Evolutionary conservation across 148 eudicot species (phyloP).

Genomic region (Bassia scoparia): DNA sequence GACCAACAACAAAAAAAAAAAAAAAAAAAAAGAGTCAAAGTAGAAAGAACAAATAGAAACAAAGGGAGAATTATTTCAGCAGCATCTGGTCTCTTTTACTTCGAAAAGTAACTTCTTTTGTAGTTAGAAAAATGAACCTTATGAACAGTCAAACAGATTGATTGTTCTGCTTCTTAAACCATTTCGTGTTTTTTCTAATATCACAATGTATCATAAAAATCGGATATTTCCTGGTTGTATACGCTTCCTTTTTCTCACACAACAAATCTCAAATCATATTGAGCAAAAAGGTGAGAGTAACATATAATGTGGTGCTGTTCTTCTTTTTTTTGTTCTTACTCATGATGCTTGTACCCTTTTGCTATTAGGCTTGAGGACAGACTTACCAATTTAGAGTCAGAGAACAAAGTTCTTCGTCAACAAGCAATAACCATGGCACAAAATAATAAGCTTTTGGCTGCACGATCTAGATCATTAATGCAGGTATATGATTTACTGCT

Average conservation of each 20-base stretch:
- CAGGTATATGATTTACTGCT: conserved; percentile 43
- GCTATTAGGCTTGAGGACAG: conserved; percentile 76
- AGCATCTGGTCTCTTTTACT: too few relatives aligned
- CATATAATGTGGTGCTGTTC: neutral
- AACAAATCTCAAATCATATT: neutral
- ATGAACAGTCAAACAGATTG: too few relatives aligned
- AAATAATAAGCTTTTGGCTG: conserved; percentile 58
- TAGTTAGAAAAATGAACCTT: too few relatives aligned
- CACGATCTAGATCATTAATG: conserved; percentile 64
- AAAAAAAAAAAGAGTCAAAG: too few relatives aligned
- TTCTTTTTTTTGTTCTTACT: conserved; percentile 11
- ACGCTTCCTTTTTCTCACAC: neutral
- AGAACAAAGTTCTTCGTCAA: conserved; percentile 86
- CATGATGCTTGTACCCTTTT: conserved; percentile 30
- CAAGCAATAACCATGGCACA: conserved; percentile 80
- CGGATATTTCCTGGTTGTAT: neutral
- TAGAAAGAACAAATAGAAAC: too few relatives aligned
- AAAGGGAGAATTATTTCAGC: too few relatives aligned
- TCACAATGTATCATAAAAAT: too few relatives aligned
- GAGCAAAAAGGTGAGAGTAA: neutral
- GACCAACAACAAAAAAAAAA: too few relatives aligned
- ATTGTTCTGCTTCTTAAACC: neutral
- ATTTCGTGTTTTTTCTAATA: too few relatives aligned
- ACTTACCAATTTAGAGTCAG: conserved; percentile 66
- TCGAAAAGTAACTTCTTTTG: too few relatives aligned